phyloP scores from a whole-genome alignment of 208 protist genomes.

The Leishmania mexicana region DNA sequence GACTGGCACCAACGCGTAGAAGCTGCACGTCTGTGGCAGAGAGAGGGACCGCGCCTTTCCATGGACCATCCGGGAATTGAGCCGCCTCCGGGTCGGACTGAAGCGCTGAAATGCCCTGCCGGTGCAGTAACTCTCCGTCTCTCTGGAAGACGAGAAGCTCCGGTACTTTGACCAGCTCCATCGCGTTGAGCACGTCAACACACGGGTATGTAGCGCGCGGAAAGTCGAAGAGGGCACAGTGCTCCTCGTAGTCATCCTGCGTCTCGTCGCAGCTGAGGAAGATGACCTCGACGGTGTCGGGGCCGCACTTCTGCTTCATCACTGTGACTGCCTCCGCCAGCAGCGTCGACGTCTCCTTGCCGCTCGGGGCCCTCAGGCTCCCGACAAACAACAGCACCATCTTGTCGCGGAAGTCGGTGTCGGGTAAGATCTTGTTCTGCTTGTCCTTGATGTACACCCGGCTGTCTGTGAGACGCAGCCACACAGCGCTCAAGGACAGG shows the following conservation, averaged over 20 bases:
- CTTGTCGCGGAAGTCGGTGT: conserved; percentile 38
- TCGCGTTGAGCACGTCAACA: conserved; percentile 21
- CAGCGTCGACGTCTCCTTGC: conserved; percentile 39
- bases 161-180: conserved; percentile 42
- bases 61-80: conserved; percentile 52
- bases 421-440: conserved; percentile 36
- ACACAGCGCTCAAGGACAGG: conserved; percentile 29
- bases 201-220: conserved; percentile 51
- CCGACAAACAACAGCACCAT: conserved; percentile 59
- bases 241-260: conserved; percentile 44
- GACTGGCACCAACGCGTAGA: conserved; percentile 37
- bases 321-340: conserved; percentile 33
- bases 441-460: conserved; percentile 41
- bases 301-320: conserved; percentile 18
- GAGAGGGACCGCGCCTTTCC: conserved; percentile 45
- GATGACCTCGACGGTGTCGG: conserved; percentile 38
- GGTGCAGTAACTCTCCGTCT: conserved; percentile 56
- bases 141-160: conserved; percentile 57
- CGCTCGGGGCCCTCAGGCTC: conserved; percentile 7
- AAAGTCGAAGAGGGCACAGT: conserved; percentile 44
- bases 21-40: conserved; percentile 55
- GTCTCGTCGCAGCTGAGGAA: conserved; percentile 61
- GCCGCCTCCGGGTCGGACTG: conserved; percentile 52
- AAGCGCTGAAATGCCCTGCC: conserved; percentile 57
- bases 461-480: conserved; percentile 14